Evolutionary conservation across 2,329 filamentous ascomycete genomes (phyloP), one percentile per base, ranked within the genome.

Genomic region (Fusarium sp.): DNA sequence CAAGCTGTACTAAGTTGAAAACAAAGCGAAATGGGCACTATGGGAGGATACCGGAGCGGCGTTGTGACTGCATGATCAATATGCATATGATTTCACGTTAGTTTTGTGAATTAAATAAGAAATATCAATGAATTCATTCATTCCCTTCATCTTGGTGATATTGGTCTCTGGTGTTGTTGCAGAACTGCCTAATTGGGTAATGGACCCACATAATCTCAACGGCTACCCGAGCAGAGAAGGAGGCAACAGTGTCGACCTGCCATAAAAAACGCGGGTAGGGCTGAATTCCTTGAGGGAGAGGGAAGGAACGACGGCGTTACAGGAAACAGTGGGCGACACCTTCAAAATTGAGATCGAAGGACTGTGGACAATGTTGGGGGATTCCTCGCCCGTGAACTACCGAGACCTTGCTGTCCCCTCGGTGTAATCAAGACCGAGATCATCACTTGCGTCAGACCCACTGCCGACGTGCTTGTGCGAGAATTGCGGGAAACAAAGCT

Each of bases 1-100:
- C 80, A 85, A 79, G 67, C 67, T 80, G 22, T 72, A 77, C 63
- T 76, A 68, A 25, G 45, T 56, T 42, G 42, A 50, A 60, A 69
- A 47, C 52, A 69, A 70, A 68, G 54, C 58, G 69, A 67, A 66
- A 22, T 38, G 45, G 57, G 64, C 7, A 63, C 33, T 66, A 64
- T 57, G 22, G 65, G 47, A 68, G 68, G 73, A 66, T 68, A 65
- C 63, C 29, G 40, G 61, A 70, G 73, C 59, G 70, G 73, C 68
- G 74, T 77, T 75, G 61, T 62, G 62, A 71, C 65, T 68, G 58
- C 73, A 63, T 68, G 67, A 65, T 74, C 58, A 77, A 75, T 68
- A 72, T 77, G 66, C 74, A 77, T 10, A 77, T 77, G 75, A 74
- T 75, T 76, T 57, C 62, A 75, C 25, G 57, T 68, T 74, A 73